A percentile compares a stretch with the other conserved stretches of the same genome.
These are phyloP conservation scores for Candida orba DNA, from an alignment of 805 yeast species.

Conservation along the genomic window DNA sequence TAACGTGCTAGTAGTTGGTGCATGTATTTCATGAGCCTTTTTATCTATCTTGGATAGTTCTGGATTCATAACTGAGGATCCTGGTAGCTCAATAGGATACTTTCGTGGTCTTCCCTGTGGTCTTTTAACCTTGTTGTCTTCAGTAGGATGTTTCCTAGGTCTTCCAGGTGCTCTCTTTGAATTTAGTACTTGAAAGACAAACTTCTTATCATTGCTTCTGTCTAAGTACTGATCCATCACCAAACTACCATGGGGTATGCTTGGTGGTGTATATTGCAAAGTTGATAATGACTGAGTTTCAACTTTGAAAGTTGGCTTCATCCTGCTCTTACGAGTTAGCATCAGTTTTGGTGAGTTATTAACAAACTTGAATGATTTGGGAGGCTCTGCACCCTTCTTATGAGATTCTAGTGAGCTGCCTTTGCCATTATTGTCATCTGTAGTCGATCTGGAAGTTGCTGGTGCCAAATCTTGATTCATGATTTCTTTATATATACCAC, in stretches of 20 bases:
- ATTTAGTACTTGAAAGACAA: conserved; percentile 14
- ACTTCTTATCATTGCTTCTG: conserved; percentile 10
- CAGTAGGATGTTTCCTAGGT: conserved; percentile 44
- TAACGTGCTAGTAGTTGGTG: neutral
- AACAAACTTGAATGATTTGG: conserved; percentile 18
- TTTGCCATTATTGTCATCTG: neutral
- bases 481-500: too few relatives aligned
- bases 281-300: conserved; percentile 6
- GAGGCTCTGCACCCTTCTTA: neutral
- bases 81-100: conserved; percentile 13
- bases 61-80: neutral
- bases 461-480: too few relatives aligned
- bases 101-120: conserved; percentile 26
- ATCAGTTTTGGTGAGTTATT: conserved; percentile 18
- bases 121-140: conserved; percentile 31
- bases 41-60: conserved; percentile 1
- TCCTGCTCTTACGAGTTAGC: conserved; percentile 12
- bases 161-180: conserved; percentile 40
- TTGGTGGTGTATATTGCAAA: conserved; percentile 2
- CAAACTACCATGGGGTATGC: conserved; percentile 7
- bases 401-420: neutral
- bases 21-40: neutral
- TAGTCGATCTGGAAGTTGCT: neutral
- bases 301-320: conserved; percentile 22
- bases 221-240: conserved; percentile 20